Percentiles rank a stretch among this genome's conserved stretches.
These are phyloP conservation scores for Circinella minor DNA, from an alignment of 371 early-diverging fungal species.

Conservation along the genomic window DNA sequence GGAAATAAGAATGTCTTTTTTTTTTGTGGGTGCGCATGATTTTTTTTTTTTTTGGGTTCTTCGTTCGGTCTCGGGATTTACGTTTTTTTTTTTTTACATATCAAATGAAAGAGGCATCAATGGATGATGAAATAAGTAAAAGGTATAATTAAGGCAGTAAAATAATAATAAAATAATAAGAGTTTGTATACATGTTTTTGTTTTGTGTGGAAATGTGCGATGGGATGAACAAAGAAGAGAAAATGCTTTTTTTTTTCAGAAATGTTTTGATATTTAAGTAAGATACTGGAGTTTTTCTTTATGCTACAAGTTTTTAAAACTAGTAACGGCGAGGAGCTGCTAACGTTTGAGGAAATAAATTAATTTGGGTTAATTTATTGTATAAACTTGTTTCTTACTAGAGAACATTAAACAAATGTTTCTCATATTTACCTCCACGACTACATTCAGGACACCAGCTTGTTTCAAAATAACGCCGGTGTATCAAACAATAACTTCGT, in stretches of 20 bases:
- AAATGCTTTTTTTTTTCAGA: too few species aligned
- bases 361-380: too few species aligned
- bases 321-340: too few species aligned
- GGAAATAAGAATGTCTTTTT: conserved; percentile 1
- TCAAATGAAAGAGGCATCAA: neutral
- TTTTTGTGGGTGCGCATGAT: neutral
- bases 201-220: too few species aligned
- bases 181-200: too few species aligned
- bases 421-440: conserved; percentile 17
- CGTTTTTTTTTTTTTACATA: conserved; percentile 9
- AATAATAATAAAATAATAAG: too few species aligned
- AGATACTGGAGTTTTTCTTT: too few species aligned
- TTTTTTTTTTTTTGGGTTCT: conserved; percentile 1
- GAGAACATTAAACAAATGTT: neutral
- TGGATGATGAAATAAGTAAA: neutral
- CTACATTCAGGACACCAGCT: conserved; percentile 30
- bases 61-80: conserved; percentile 7
- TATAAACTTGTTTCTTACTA: neutral
- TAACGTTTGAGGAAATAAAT: too few species aligned
- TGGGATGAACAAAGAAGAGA: too few species aligned
- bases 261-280: too few species aligned
- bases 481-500: conserved; percentile 28
- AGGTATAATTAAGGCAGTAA: too few species aligned
- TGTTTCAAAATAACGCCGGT: conserved; percentile 29
- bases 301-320: too few species aligned